Base-by-base conservation (phyloP, 805 yeast species). In the Cyberlindnera mycetangii region DNA sequence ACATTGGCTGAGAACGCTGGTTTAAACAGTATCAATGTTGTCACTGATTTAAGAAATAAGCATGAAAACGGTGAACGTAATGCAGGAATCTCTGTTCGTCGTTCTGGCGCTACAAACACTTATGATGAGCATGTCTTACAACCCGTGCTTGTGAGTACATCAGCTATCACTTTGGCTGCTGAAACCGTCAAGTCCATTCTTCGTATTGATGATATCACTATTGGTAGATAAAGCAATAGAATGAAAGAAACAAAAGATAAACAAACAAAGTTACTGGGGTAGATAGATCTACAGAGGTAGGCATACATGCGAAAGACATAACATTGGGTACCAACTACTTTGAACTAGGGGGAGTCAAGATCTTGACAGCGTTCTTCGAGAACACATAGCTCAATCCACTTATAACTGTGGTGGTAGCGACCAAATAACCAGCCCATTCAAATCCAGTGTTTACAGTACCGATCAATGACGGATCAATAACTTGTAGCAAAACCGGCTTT, bases 1-100 rank as follows among this genome's bases (percentile, higher is more conserved):
- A 90, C 93, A 45, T 74, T 93, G 57, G 96, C 97, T 38, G 98
- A 93, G 64, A 93, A 93, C 62, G 98, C 99, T 6, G 99, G 99
- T 21, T 83, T 79, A 60, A 98, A 93, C 66, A 85, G 96, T 27
- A 83, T 89, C 59, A 97, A 93, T 56, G 75, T 93, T 50, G 96
- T 93, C 10, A 78, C 98, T 14, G 89, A 88, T 61, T 74, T 93
- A 59, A 85, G 97, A 65, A 84, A 85, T 61, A 83, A 84, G 66
- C 99, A 93, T 64, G 97, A 86, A 62, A 72, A 74, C 51, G 98
- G 99, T 45, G 96, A 89, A 64, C 76, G 72, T 52, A 83, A 89
- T 58, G 95, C 97, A n/a, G 99, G 99, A 41, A 88, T 93, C 51
- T 85, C 96, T 31, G 96, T 89, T 42, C 81, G 97, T 68, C 82